These are phyloP conservation scores for Adansonia rubrostipa DNA, from an alignment of 441 rosid species.

Conservation along the genomic window DNA sequence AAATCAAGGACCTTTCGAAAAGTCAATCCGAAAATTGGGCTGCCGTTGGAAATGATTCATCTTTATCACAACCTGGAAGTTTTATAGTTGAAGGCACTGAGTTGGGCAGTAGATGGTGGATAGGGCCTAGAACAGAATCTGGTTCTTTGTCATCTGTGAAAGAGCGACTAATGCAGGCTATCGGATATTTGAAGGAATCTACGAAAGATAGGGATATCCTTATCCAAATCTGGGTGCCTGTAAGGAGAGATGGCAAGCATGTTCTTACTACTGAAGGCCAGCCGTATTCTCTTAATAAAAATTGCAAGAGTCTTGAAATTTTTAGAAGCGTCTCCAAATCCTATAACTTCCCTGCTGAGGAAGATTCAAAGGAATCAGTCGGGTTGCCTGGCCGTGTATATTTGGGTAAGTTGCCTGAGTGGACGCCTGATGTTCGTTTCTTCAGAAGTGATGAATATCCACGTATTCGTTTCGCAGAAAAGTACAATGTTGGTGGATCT, in stretches of 20 bases:
- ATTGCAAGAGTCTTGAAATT: conserved; percentile 52
- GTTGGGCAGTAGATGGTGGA: conserved; percentile 63
- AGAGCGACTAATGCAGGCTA: conserved; percentile 62
- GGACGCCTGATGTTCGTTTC: conserved; percentile 90
- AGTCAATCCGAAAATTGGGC: conserved; percentile 38
- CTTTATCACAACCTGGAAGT: conserved; percentile 39
- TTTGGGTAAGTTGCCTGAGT: conserved; percentile 72
- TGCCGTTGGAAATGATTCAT: conserved; percentile 34
- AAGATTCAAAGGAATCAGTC: conserved; percentile 49
- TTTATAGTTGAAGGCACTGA: conserved; percentile 51
- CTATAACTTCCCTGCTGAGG: conserved; percentile 67
- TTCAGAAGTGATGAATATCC: conserved; percentile 74
- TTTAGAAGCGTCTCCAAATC: conserved; percentile 64
- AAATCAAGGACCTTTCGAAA: conserved; percentile 36
- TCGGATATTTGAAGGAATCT: conserved; percentile 52
- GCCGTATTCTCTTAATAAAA: conserved; percentile 59
- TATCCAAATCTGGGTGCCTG: conserved; percentile 89
- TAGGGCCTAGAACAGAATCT: conserved; percentile 46
- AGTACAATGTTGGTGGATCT: conserved; percentile 70
- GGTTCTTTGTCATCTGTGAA: conserved; percentile 52
- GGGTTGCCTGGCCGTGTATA: conserved; percentile 88
- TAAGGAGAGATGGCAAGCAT: conserved; percentile 62
- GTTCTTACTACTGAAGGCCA: conserved; percentile 81
- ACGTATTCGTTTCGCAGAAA: conserved; percentile 51
- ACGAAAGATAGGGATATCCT: conserved; percentile 62